A percentile compares a stretch with the other conserved stretches of the same genome.
These are phyloP conservation scores for Tetrapisispora pingtungensis DNA, from an alignment of 805 yeast genomes.

Conservation along the genomic window DNA sequence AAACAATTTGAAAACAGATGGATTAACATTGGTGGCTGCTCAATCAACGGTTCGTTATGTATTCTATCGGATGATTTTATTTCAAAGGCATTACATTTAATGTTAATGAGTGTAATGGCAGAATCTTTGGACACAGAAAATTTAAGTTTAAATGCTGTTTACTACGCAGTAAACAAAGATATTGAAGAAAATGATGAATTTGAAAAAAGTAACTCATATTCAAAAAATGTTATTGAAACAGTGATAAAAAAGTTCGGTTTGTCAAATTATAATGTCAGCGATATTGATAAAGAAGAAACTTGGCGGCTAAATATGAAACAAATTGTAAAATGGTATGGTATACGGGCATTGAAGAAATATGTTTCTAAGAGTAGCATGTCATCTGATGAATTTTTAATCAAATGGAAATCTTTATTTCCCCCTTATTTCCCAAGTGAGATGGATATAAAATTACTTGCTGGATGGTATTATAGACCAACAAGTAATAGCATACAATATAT, in stretches of 20 bases:
- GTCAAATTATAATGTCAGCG: constrained; percentile 12
- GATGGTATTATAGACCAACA: constrained; percentile 42
- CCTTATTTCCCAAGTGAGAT: constrained; percentile 51
- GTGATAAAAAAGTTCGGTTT: constrained; percentile 39
- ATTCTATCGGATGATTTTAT: constrained; percentile 29
- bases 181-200: constrained; percentile 19
- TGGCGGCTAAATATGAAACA: constrained; percentile 34
- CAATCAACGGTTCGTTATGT: constrained; percentile 36
- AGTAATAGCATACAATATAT: constrained; percentile 45
- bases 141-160: constrained; percentile 25
- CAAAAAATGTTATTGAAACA: constrained; percentile 38
- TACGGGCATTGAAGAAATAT: constrained; percentile 36
- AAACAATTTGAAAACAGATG: constrained; percentile 44
- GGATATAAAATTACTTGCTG: constrained; percentile 42
- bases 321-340: constrained; percentile 57
- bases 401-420: constrained; percentile 57
- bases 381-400: constrained; percentile 47
- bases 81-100: constrained; percentile 28
- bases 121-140: constrained; percentile 24
- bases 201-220: constrained; percentile 18
- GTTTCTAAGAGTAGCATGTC: constrained; percentile 26
- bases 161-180: constrained; percentile 21
- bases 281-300: not conserved
- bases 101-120: constrained; percentile 33
- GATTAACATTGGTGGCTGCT: constrained; percentile 47